These are phyloP conservation scores for Tetracladium maxilliforme DNA, from an alignment of 2,329 filamentous ascomycete genomes.

Conservation along the genomic window DNA sequence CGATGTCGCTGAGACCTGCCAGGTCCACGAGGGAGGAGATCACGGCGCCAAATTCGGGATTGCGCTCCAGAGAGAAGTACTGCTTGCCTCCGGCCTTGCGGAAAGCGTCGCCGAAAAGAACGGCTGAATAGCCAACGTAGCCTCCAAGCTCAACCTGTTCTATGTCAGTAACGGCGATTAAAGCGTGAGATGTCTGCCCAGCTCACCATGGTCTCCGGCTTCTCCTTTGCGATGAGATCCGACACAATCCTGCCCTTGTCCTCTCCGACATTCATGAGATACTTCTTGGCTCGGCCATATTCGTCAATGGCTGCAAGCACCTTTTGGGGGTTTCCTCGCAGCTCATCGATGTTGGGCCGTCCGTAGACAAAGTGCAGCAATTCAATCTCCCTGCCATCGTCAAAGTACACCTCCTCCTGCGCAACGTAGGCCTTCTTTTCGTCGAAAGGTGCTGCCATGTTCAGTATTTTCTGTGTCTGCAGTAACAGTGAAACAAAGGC, in stretches of 20 bases:
- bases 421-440: slow-evolving; percentile 8
- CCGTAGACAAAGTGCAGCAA: slow-evolving; percentile 55
- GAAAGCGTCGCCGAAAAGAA: slow-evolving; percentile 57
- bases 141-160: slow-evolving; percentile 57
- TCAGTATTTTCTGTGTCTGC: not conserved
- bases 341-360: slow-evolving; percentile 42
- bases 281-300: slow-evolving; percentile 48
- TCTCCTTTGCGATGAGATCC: slow-evolving; percentile 50
- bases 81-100: slow-evolving; percentile 44
- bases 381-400: slow-evolving; percentile 62
- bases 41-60: slow-evolving; percentile 59
- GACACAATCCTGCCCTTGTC: slow-evolving; percentile 60
- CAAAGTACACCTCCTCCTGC: slow-evolving; percentile 26
- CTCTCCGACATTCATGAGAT: slow-evolving; percentile 69
- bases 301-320: slow-evolving; percentile 59
- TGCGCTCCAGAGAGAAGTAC: slow-evolving; percentile 61
- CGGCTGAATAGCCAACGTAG: slow-evolving; percentile 70
- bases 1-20: slow-evolving; percentile 55
- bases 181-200: slow-evolving; percentile 4
- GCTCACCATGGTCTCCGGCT: slow-evolving; percentile 53
- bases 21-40: slow-evolving; percentile 56
- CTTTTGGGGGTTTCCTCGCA: slow-evolving; percentile 46
- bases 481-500: not conserved
- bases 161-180: slow-evolving; percentile 3
- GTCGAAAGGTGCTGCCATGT: slow-evolving; percentile 5